phyloP scores from a whole-genome alignment of 176 grass and related monocot genomes.

The Phyllostachys edulis region DNA sequence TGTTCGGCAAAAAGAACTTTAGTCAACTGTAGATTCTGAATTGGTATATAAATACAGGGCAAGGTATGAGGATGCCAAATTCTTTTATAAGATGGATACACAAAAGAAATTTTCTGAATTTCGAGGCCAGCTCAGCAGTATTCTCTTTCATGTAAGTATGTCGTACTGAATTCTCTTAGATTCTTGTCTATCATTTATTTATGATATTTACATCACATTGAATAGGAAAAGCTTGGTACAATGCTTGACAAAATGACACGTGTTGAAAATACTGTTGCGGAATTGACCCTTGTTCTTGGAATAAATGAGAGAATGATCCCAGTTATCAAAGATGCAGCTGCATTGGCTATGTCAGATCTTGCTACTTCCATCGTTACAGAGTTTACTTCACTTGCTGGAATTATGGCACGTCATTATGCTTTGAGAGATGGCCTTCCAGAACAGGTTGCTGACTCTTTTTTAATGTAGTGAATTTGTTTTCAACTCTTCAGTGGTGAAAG shows the following conservation, averaged over 20 bases:
- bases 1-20: background rate
- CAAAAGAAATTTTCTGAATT: conserved; percentile 91
- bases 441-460: conserved; percentile 46
- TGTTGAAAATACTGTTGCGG: conserved; percentile 50
- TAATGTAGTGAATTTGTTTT: background rate
- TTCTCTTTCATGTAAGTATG: conserved; percentile 95
- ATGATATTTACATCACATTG: conserved; percentile 22
- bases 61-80: conserved; percentile 91
- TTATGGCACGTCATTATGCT: conserved; percentile 94
- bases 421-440: conserved; percentile 69
- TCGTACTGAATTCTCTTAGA: background rate
- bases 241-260: conserved; percentile 92
- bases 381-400: conserved; percentile 87
- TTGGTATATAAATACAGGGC: conserved; percentile 58
- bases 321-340: conserved; percentile 66
- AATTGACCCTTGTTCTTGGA: conserved; percentile 53
- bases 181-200: conserved; percentile 13
- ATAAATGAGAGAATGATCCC: conserved; percentile 54
- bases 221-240: conserved; percentile 92
- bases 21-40: conserved; percentile 37
- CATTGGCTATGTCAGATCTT: conserved; percentile 92
- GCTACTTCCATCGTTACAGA: conserved; percentile 83
- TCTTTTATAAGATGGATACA: conserved; percentile 95
- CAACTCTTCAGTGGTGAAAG: background rate
- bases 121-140: conserved; percentile 64